Conservation (phyloP, 345 rosid genomes). For the Populus deltoides region DNA sequence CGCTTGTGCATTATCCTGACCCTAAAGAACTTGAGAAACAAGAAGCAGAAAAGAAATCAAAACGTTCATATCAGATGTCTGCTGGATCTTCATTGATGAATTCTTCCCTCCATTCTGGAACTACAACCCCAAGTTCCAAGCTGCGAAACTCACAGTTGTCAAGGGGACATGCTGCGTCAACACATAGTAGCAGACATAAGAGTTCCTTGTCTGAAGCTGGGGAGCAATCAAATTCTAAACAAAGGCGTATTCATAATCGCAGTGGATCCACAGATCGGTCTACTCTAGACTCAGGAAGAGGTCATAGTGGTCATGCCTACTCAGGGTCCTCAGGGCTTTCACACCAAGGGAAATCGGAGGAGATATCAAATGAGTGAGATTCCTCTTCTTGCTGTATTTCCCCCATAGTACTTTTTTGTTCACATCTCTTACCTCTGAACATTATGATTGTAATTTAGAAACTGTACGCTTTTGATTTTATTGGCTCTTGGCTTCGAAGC, state of each 20-base stretch:
- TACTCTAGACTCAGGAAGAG: slow-evolving; percentile 21
- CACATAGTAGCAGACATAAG: slow-evolving; percentile 46
- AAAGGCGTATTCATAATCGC: slow-evolving; percentile 21
- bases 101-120: slow-evolving; percentile 34
- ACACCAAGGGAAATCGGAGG: slow-evolving; percentile 28
- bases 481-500: too few species aligned
- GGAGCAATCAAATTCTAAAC: slow-evolving; percentile 39
- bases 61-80: slow-evolving; percentile 23
- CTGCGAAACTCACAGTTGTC: slow-evolving; percentile 26
- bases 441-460: neutral
- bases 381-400: neutral
- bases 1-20: slow-evolving; percentile 61
- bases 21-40: slow-evolving; percentile 51
- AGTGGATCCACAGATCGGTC: slow-evolving; percentile 24
- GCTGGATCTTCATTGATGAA: slow-evolving; percentile 32
- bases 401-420: neutral
- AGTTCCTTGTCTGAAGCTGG: slow-evolving; percentile 30
- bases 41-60: slow-evolving; percentile 26
- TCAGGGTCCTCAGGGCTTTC: slow-evolving; percentile 39
- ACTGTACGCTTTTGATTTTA: too few species aligned
- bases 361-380: slow-evolving; percentile 25
- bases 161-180: slow-evolving; percentile 29
- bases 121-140: slow-evolving; percentile 30
- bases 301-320: slow-evolving; percentile 19
- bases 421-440: neutral